A percentile compares a stretch with the other conserved stretches of the same genome.
Evolutionary conservation across 2,329 filamentous ascomycete species (phyloP).

Genomic region (Fusarium kyushuense): DNA sequence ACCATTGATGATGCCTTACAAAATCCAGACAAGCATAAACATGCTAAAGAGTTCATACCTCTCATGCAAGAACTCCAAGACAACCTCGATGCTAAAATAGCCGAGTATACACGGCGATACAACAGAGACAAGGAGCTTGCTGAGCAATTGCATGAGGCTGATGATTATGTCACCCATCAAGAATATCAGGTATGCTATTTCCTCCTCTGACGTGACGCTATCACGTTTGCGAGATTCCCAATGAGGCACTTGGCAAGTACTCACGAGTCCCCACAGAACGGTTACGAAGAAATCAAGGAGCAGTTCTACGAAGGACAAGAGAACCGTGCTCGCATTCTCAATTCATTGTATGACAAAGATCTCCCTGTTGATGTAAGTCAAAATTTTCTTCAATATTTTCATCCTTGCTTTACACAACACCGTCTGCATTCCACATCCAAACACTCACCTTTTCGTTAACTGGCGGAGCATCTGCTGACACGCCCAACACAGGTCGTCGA

Average conservation of each 20-base stretch:
- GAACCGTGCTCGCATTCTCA: conserved; percentile 60
- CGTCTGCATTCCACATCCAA: conserved; percentile 38
- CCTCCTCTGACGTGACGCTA: conserved; percentile 35
- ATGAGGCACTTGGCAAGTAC: conserved; percentile 38
- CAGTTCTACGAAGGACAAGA: conserved; percentile 61
- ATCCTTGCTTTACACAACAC: conserved; percentile 21
- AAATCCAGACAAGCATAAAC: conserved; percentile 64
- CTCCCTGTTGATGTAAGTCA: conserved; percentile 64
- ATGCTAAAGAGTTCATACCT: conserved; percentile 64
- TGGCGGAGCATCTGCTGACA: conserved; percentile 36
- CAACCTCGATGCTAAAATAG: conserved; percentile 50
- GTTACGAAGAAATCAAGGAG: conserved; percentile 55
- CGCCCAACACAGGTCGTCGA: conserved; percentile 54
- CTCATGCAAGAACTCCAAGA: conserved; percentile 63
- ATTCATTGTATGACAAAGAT: conserved; percentile 57
- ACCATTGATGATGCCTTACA: conserved; percentile 68
- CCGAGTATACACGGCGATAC: conserved; percentile 50
- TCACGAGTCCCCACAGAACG: conserved; percentile 51
- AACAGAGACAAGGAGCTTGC: conserved; percentile 54
- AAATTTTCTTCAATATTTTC: conserved; percentile 18
- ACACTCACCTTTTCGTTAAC: conserved; percentile 23
- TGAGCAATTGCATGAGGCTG: conserved; percentile 54
- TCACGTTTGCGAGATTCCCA: conserved; percentile 38
- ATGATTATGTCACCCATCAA: conserved; percentile 52
- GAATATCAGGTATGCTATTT: conserved; percentile 54